A percentile compares a stretch with the other conserved stretches of the same genome.
phyloP scores from a whole-genome alignment of 2,329 filamentous ascomycete genomes.

The Podosphaera aphanis region DNA sequence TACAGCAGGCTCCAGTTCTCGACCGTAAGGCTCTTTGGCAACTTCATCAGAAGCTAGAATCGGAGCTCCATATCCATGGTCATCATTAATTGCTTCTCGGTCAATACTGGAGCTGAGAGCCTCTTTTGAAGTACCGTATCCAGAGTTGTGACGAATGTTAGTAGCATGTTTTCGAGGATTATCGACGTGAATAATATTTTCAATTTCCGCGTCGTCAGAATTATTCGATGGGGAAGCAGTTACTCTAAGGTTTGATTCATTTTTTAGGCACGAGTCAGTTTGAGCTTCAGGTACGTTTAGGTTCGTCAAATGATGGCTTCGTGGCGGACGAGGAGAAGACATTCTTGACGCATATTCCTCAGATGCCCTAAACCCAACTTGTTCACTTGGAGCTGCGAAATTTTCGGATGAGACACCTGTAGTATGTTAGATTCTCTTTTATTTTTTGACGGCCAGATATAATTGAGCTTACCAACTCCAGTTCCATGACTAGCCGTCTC shows the following conservation, averaged over 20 bases:
- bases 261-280: constrained; percentile 19
- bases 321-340: constrained; percentile 36
- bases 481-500: constrained; percentile 34
- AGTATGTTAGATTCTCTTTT: constrained; percentile 13
- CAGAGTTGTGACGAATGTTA: constrained; percentile 19
- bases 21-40: constrained; percentile 43
- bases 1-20: constrained; percentile 56
- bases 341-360: constrained; percentile 66
- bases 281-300: constrained; percentile 22
- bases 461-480: constrained; percentile 24
- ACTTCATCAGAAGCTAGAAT: constrained; percentile 82
- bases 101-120: constrained; percentile 24
- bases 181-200: constrained; percentile 54
- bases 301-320: constrained; percentile 16
- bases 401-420: constrained; percentile 38
- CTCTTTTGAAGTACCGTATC: constrained; percentile 24
- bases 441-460: constrained; percentile 2
- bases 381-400: constrained; percentile 62
- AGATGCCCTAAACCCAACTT: constrained; percentile 68
- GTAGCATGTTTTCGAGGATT: constrained; percentile 26
- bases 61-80: constrained; percentile 44
- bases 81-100: constrained; percentile 27
- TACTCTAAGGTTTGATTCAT: constrained; percentile 19
- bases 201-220: constrained; percentile 22
- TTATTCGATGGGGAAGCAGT: constrained; percentile 20